phyloP scores from a whole-genome alignment of 2,329 filamentous ascomycete genomes.

The Verticillium albo-atrum region DNA sequence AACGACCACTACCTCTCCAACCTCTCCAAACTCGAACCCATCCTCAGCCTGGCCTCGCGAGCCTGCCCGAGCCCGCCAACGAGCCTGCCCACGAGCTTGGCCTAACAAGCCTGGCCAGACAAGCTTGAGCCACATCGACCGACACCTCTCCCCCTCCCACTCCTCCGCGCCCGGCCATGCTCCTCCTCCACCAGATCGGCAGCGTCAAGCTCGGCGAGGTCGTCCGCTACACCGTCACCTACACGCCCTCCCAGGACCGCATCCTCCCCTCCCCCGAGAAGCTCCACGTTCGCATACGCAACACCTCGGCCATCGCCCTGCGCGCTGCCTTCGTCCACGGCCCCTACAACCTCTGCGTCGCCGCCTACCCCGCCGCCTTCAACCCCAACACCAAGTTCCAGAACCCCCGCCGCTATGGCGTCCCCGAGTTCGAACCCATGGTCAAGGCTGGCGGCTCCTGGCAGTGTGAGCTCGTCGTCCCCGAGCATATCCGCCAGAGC shows the following conservation, averaged over 20 bases:
- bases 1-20: not conserved
- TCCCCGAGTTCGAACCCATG: slow-evolving; percentile 92
- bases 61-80: not conserved
- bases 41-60: not conserved
- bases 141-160: not conserved
- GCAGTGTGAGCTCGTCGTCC: slow-evolving; percentile 75
- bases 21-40: not conserved
- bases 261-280: slow-evolving; percentile 80
- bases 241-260: slow-evolving; percentile 82
- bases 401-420: slow-evolving; percentile 64
- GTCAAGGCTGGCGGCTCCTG: slow-evolving; percentile 90
- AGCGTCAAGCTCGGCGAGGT: slow-evolving; percentile 93
- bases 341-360: slow-evolving; percentile 84
- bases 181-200: slow-evolving; percentile 86
- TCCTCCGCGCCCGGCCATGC: slow-evolving; percentile 52
- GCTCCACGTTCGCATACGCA: slow-evolving; percentile 84
- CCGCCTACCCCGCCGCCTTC: slow-evolving; percentile 80
- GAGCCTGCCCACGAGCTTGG: not conserved
- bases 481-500: slow-evolving; percentile 67
- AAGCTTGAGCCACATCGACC: not conserved
- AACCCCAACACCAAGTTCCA: slow-evolving; percentile 76
- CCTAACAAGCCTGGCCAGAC: no score
- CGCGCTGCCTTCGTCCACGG: slow-evolving; percentile 96
- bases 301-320: slow-evolving; percentile 83
- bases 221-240: slow-evolving; percentile 86